Base-by-base conservation (phyloP, 306 rosid species). In the Ziziphus jujuba region DNA sequence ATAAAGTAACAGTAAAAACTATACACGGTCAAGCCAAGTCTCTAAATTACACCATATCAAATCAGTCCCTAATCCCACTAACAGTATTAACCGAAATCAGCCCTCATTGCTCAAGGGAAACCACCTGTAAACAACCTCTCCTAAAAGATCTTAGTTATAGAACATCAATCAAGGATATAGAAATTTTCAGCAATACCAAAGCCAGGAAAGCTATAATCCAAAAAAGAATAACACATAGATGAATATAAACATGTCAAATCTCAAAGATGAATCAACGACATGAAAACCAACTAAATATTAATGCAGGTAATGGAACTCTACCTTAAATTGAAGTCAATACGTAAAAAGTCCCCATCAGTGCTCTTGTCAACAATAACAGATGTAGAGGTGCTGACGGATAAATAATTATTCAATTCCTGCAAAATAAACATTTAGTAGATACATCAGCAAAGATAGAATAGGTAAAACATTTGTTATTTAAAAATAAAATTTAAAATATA, bases 321-420 rank as follows among this genome's bases (percentile, higher is more conserved):
- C 98, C 98, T 93, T 80, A 93, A 66, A 80, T 90, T 85, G 83
- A 93, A 93, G 72, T 84, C 91, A 25, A 93, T 84, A 22, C 95
- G 97, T 64, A 90, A 78, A 77, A 76, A 90, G 31, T 93, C 97
- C 19, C 93, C 91, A 73, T 93, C 98, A 58, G 88, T 70, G 83
- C 98, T 93, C 80, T 77, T 68, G 82, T 93, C 98, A 67, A 90
- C 96, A 77, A 93, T 81, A 66, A 93, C 91, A 77, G 98, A 66
- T 24, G 97, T 88, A 65, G 98, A 84, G 73, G 97, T 93, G 80
- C 84, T 85, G 73, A 87, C 72, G 52, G 91, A 24, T 84, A 93
- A 76, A 86, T 93, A 93, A 81, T 73, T 84, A 83, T 78, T 86
- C 74, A 93, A 80, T 85, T 93, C 98, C 97, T 93, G 89, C 66